Evolutionary conservation across 202 grass and related monocot genomes (phyloP), one percentile per base, ranked within the genome.

Genomic region (Schoenoplectus triqueter): DNA sequence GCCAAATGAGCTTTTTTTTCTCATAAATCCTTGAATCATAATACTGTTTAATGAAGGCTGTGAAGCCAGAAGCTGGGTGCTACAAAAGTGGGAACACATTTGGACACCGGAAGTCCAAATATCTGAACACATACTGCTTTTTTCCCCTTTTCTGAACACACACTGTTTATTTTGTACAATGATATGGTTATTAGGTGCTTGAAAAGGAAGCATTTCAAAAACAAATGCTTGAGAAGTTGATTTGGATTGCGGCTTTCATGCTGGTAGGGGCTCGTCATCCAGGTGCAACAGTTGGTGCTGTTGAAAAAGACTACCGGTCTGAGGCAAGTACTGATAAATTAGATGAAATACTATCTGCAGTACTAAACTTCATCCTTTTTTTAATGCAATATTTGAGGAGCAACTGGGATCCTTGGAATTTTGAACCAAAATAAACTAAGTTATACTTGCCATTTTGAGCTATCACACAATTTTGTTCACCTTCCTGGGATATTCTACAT

Each of bases 181-280:
- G 13, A 48, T 82, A 65, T 66, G 80, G 15, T 48, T 50, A 60
- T 87, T 18, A 98, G 95, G 92, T 98, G 14, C 92, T 98, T 85
- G 90, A 90, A 59, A 98, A 95, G 66, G 90, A 87, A 83, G 73
- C 92, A 61, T 98, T 98, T 78, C 87, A 98, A 82, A 98, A 98
- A 73, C 88, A 95, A 88, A 95, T 98, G 95, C 84, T 98, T 8
- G 95, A 98, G 81, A 98, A 98, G 72, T 89, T 98, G 60, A 98
- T 95, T 75, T 98, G 95, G 95, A 98, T 98, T 77, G 86, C 93
- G 67, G 91, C 93, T 75, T 98, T 98, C 86, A 98, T 98, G 95
- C 91, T 98, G 77, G 93, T 95, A 22, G 95, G 95, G 75, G 95
- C 95, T 79, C 91, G 95, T 42, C 93, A 98, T 89, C 93, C 88